Conservation (phyloP, 1,139 yeast genomes). For the Pichia sp. region DNA sequence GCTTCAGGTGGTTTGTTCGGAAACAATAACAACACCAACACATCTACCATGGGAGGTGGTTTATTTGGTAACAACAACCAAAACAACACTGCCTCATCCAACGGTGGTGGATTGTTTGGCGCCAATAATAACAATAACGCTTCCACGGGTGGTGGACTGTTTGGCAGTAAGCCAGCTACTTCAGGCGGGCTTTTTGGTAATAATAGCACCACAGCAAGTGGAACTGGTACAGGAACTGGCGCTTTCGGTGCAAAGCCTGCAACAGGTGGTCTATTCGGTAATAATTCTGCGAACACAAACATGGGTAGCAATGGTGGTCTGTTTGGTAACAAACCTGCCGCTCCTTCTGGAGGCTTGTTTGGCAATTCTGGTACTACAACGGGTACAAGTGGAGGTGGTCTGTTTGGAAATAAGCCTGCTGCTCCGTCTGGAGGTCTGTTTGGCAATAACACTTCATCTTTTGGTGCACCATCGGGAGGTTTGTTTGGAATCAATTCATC, state of each 20-base stretch:
- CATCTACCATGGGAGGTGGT: conserved; percentile 33
- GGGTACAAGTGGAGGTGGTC: conserved; percentile 8
- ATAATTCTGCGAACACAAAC: conserved; percentile 13
- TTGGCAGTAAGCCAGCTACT: conserved; percentile 27
- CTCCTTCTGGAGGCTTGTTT: conserved; percentile 20
- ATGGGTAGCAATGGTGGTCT: conserved; percentile 19
- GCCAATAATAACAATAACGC: conserved; percentile 25
- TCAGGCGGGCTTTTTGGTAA: conserved; percentile 23
- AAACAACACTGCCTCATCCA: conserved; percentile 17
- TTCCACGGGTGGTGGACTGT: conserved; percentile 25
- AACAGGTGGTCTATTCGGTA: conserved; percentile 18
- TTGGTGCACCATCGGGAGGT: conserved; percentile 23
- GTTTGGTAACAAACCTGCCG: conserved; percentile 22
- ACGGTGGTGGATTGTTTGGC: conserved; percentile 31
- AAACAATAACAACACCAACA: conserved; percentile 25
- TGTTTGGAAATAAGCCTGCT: conserved; percentile 19
- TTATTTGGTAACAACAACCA: conserved; percentile 20
- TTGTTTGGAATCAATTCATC: conserved; percentile 25
- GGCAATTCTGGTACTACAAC: conserved; percentile 19
- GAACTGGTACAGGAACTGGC: conserved; percentile 18
- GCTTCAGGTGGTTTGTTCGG: conserved; percentile 22
- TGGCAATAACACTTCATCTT: conserved; percentile 28
- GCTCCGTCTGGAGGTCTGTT: conserved; percentile 26
- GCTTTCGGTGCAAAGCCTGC: conserved; percentile 29
- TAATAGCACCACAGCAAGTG: conserved; percentile 14